phyloP scores from a whole-genome alignment of 345 rosid genomes.

The Pugionium dolabratum region DNA sequence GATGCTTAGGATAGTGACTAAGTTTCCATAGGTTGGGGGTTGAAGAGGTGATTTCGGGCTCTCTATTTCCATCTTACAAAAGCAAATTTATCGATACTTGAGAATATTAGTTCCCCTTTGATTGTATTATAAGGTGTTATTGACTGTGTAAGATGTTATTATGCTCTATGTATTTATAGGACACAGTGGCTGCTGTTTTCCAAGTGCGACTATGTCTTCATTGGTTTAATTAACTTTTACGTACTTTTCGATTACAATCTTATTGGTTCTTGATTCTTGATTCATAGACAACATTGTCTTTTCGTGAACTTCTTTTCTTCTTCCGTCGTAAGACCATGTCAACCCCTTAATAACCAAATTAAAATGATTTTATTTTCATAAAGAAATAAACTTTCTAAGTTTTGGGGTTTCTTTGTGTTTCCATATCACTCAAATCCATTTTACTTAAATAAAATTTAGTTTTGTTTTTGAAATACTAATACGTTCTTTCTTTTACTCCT shows the following conservation, averaged over 20 bases:
- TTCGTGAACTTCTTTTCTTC: slow-evolving; percentile 23
- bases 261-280: slow-evolving; percentile 11
- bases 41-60: slow-evolving; percentile 56
- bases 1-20: slow-evolving; percentile 66
- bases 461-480: not conserved
- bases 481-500: no score
- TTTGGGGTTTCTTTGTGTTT: not conserved
- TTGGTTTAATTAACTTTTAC: slow-evolving; percentile 8
- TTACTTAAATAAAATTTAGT: not conserved
- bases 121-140: not conserved
- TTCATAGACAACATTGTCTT: slow-evolving; percentile 2
- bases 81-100: slow-evolving; percentile 1
- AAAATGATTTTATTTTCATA: not conserved
- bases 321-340: slow-evolving; percentile 19
- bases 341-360: slow-evolving; percentile 6
- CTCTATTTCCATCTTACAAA: slow-evolving; percentile 31
- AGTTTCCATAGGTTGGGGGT: slow-evolving; percentile 55
- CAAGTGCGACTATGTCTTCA: slow-evolving; percentile 12
- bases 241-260: not conserved
- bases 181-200: slow-evolving; percentile 1
- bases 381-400: not conserved
- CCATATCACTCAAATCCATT: not conserved
- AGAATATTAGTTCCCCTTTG: not conserved
- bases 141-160: slow-evolving; percentile 6
- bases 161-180: slow-evolving; percentile 20